phyloP scores from a whole-genome alignment of 768 basidiomycete species.

The Lyophyllum semitale region DNA sequence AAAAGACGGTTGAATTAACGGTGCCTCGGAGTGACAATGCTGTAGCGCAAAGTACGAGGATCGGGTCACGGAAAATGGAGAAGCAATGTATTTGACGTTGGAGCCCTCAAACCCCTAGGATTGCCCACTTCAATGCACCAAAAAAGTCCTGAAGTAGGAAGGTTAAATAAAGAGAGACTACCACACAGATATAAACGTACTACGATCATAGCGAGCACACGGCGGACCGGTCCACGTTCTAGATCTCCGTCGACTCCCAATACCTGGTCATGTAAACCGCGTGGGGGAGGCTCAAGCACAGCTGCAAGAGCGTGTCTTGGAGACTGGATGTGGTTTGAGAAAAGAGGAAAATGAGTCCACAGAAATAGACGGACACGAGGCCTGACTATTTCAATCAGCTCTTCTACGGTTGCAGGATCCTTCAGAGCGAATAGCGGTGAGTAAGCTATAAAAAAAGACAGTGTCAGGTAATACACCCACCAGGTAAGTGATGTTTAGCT shows the following conservation, averaged over 20 bases:
- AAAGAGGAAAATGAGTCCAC: not conserved
- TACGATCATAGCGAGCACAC: not conserved
- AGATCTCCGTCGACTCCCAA: not conserved
- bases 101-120: not conserved
- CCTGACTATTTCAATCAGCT: constrained; percentile 1
- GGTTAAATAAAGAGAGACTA: not conserved
- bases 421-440: too few species aligned
- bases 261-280: not conserved
- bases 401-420: constrained; percentile 4
- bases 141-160: not conserved
- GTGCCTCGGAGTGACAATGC: too few species aligned
- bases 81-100: too few species aligned
- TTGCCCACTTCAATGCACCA: not conserved
- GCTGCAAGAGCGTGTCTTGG: constrained; percentile 4
- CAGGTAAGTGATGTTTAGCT: constrained; percentile 5
- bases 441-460: not conserved
- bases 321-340: not conserved
- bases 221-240: not conserved
- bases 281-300: not conserved
- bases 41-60: not conserved
- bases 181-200: not conserved
- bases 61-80: not conserved
- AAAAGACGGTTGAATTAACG: too few species aligned
- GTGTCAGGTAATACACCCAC: not conserved
- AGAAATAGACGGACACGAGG: not conserved